Percentiles rank a stretch among this genome's conserved stretches.
Evolutionary conservation across 768 basidiomycete genomes (phyloP).

Genomic region (Termitomyces sp.): DNA sequence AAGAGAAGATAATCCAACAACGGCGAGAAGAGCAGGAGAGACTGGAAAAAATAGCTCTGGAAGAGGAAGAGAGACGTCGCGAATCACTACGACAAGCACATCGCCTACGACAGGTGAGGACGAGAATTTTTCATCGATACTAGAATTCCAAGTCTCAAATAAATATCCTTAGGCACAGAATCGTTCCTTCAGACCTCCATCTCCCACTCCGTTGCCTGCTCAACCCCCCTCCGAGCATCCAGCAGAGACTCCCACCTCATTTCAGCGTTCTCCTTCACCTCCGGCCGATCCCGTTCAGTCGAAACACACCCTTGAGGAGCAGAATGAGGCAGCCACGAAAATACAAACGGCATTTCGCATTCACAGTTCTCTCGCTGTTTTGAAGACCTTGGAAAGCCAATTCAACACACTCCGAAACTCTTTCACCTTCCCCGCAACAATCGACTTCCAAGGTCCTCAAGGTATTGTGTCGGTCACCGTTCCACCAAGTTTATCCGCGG

Average conservation of each 20-base stretch:
- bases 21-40: constrained; percentile 10
- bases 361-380: constrained; percentile 32
- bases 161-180: not conserved
- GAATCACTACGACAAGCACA: constrained; percentile 10
- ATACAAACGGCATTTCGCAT: constrained; percentile 45
- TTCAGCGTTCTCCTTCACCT: constrained; percentile 3
- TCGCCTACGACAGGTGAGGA: constrained; percentile 8
- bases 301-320: constrained; percentile 21
- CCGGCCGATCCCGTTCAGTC: constrained; percentile 9
- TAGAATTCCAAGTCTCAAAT: not conserved
- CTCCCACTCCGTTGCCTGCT: not conserved
- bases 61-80: constrained; percentile 8
- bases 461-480: constrained; percentile 22
- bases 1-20: constrained; percentile 9
- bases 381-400: constrained; percentile 21
- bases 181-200: not conserved
- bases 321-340: constrained; percentile 35
- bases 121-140: not conserved
- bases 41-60: constrained; percentile 5
- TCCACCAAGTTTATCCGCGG: constrained; percentile 12
- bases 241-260: not conserved
- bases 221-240: not conserved
- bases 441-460: constrained; percentile 42
- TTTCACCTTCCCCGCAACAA: constrained; percentile 37
- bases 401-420: constrained; percentile 36